Percentiles rank a stretch among this genome's conserved stretches.
Conservation (phyloP, 2,329 filamentous ascomycete species). For the Aspergillus awamori region DNA sequence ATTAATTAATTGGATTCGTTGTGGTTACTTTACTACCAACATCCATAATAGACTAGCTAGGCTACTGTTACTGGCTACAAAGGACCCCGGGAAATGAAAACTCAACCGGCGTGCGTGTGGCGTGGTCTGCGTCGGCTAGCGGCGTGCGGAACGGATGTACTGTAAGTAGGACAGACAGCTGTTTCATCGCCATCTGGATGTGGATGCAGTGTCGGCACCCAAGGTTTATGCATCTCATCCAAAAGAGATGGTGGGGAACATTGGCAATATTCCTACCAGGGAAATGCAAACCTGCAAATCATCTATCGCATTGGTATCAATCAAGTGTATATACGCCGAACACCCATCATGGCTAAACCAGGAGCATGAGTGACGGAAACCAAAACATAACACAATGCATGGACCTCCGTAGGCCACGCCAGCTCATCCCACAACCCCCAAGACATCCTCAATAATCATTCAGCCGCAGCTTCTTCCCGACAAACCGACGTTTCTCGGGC, state of each 20-base stretch:
- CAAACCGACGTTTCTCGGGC: conserved; percentile 42
- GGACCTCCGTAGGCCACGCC: neutral
- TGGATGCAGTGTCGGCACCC: neutral
- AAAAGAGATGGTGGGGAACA: neutral
- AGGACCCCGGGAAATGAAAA: neutral
- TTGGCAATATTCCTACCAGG: neutral
- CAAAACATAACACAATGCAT: neutral
- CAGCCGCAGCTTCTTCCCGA: conserved; percentile 53
- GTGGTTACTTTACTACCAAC: too few species aligned
- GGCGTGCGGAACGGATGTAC: neutral
- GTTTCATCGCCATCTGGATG: neutral
- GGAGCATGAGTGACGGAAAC: neutral
- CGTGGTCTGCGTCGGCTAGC: conserved; percentile 1
- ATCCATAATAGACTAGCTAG: too few species aligned
- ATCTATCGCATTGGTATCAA: conserved; percentile 1
- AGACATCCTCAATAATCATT: conserved; percentile 45
- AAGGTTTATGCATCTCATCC: conserved; percentile 1
- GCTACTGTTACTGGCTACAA: too few species aligned
- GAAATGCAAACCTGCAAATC: neutral
- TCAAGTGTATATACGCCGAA: neutral
- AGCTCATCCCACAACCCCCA: neutral
- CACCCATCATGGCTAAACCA: conserved; percentile 1
- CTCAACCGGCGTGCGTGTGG: neutral
- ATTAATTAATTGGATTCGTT: too few species aligned
- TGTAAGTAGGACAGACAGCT: neutral